These are phyloP conservation scores for Diutina mesorugosa DNA, from an alignment of 1,139 yeast species.

Conservation along the genomic window DNA sequence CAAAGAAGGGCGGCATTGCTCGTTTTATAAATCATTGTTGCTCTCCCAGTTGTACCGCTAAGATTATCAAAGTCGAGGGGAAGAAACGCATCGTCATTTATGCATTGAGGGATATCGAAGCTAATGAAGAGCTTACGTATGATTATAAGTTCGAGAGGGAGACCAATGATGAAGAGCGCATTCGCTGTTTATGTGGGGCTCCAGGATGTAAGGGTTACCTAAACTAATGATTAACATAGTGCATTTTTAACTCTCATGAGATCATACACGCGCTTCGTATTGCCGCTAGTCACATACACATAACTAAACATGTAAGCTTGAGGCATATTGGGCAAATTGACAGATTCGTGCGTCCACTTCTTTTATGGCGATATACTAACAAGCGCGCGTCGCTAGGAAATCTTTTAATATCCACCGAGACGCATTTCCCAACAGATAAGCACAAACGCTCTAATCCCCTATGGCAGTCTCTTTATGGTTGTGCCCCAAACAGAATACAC, in stretches of 20 bases:
- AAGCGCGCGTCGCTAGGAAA: not conserved
- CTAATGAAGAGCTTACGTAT: constrained; percentile 87
- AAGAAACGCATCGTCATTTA: constrained; percentile 88
- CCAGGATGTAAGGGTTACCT: constrained; percentile 87
- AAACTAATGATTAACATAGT: constrained; percentile 29
- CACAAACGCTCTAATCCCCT: not conserved
- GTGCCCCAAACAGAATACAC: constrained; percentile 48
- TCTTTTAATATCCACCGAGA: not conserved
- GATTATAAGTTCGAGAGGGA: constrained; percentile 94
- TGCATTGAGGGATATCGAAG: constrained; percentile 78
- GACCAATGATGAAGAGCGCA: constrained; percentile 78
- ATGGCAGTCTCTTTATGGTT: constrained; percentile 57
- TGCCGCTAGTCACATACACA: too few relatives aligned
- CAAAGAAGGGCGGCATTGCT: constrained; percentile 94
- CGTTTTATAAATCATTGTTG: constrained; percentile 95
- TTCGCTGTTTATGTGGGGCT: constrained; percentile 90
- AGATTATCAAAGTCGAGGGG: constrained; percentile 90
- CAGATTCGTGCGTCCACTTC: not conserved
- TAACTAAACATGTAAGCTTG: too few relatives aligned
- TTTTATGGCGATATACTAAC: not conserved
- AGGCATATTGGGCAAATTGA: too few relatives aligned
- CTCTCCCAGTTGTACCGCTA: constrained; percentile 94
- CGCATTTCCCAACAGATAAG: not conserved
- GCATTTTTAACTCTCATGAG: not conserved
- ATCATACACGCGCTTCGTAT: too few relatives aligned